Evolutionary conservation across 371 early-diverging fungal genomes (phyloP), one percentile per base, ranked within the genome.

Genomic region (Mortierella sp.): DNA sequence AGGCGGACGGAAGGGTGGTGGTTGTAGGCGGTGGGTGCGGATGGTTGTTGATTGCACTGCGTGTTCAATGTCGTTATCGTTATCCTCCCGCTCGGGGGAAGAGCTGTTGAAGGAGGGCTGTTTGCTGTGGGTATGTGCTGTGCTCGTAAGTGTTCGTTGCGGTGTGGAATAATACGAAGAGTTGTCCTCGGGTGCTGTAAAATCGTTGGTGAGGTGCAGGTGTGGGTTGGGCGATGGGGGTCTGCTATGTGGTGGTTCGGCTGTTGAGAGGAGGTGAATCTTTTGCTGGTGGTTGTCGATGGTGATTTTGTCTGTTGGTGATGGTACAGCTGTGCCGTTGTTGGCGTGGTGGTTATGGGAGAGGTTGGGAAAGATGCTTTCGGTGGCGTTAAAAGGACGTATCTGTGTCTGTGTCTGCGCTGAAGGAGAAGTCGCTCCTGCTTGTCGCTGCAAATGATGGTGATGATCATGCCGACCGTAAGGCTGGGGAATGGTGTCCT

Each of bases 291-390:
- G 65, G 21, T 32, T 58, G 24, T 32, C 55, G 21, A 72, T 35
- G 41, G 55, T 51, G 72, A 72, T 35, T 21, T 3, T 32, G 21
- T 4, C 14, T 12, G 41, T 41, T 38, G 27, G 0, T 11, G 3
- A 43, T 6, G n/a, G 3, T 38, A 7, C 12, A 12, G 41, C n/a
- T n/a, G 24, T 70, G 3, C 10, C 10, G 32, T 49, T 72, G 24
- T 18, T 18, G 35, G 16, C 5, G 32, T 18, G 8, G 51, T 29
- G 11, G 29, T 0, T 60, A 6, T 32, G 35, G 27, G 16, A 7
- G 38, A 63, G 63, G 35, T 63, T 63, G 12, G 35, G 79, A 24
- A 79, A 79, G 35, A 79, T 79, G 49, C 75, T 75, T 38, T 75
- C 75, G 24, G 60, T 79, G 44, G 75, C 75, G 43, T 70, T 75